Percentiles rank a stretch among this genome's conserved stretches.
Conservation (phyloP, 352 stramenopile species). For the Globisporangium iwayamae region DNA sequence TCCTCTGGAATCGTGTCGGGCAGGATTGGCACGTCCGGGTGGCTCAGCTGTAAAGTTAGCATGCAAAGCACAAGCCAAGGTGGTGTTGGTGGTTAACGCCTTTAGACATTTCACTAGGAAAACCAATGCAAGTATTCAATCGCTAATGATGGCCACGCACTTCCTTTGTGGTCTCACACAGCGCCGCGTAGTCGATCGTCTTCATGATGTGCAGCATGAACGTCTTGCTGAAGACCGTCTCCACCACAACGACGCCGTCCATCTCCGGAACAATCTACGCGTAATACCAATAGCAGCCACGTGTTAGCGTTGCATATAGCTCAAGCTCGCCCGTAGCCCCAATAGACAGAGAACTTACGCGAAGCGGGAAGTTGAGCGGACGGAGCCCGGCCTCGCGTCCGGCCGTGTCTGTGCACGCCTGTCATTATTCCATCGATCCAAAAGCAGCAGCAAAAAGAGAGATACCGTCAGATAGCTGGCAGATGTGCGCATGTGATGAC, state of each 20-base stretch:
- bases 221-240: constrained; percentile 79
- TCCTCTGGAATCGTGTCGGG: constrained; percentile 62
- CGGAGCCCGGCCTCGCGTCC: constrained; percentile 48
- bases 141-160: constrained; percentile 16
- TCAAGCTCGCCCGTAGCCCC: not conserved
- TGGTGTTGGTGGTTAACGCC: not conserved
- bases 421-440: constrained; percentile 10
- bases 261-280: constrained; percentile 70
- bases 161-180: constrained; percentile 75
- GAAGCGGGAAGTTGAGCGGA: constrained; percentile 81
- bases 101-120: not conserved
- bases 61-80: not conserved
- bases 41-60: constrained; percentile 51
- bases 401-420: constrained; percentile 76
- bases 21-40: constrained; percentile 71
- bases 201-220: constrained; percentile 88
- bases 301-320: not conserved
- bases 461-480: not conserved
- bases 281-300: not conserved
- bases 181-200: constrained; percentile 78
- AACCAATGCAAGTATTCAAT: not conserved
- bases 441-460: not conserved
- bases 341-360: constrained; percentile 24
- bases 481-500: not conserved
- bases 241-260: constrained; percentile 72